phyloP scores from a whole-genome alignment of 225 moss, liverwort and hornwort species.

The Marchantia paleacea region DNA sequence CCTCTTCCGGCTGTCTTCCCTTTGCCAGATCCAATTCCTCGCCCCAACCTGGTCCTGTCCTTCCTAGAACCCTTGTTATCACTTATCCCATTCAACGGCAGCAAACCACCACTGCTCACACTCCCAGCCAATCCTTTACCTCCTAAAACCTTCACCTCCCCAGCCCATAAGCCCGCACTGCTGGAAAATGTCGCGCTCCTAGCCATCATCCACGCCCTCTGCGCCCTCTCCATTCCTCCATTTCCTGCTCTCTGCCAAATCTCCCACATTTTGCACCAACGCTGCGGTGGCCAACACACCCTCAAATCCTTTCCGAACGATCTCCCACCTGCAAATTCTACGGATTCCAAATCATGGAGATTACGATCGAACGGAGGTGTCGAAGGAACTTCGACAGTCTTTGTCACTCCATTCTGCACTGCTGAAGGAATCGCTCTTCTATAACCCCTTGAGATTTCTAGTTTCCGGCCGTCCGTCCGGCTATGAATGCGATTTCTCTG shows the following conservation, averaged over 20 bases:
- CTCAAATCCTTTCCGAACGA: neutral
- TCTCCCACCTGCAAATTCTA: neutral
- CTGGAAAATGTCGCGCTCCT: constrained; percentile 13
- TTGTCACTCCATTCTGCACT: no score
- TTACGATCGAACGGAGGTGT: neutral
- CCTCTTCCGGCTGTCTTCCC: constrained; percentile 96
- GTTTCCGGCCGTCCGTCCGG: no score
- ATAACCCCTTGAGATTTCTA: no score
- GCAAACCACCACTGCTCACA: constrained; percentile 54
- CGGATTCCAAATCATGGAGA: neutral
- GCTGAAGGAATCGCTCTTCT: no score
- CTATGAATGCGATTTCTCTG: no score
- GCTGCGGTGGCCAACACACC: neutral
- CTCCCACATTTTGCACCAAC: constrained; percentile 28
- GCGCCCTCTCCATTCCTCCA: neutral
- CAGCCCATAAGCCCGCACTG: constrained; percentile 13
- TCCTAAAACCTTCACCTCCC: constrained; percentile 39
- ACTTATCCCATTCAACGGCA: constrained; percentile 78
- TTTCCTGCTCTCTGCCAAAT: constrained; percentile 14
- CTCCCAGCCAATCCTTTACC: constrained; percentile 46
- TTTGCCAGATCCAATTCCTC: constrained; percentile 96
- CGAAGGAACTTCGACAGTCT: no score
- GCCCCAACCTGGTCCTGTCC: constrained; percentile 79
- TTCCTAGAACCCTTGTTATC: constrained; percentile 89
- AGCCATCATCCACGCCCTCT: constrained; percentile 34